Conservation (phyloP, 441 rosid genomes). For the Euphorbia celastroides region DNA sequence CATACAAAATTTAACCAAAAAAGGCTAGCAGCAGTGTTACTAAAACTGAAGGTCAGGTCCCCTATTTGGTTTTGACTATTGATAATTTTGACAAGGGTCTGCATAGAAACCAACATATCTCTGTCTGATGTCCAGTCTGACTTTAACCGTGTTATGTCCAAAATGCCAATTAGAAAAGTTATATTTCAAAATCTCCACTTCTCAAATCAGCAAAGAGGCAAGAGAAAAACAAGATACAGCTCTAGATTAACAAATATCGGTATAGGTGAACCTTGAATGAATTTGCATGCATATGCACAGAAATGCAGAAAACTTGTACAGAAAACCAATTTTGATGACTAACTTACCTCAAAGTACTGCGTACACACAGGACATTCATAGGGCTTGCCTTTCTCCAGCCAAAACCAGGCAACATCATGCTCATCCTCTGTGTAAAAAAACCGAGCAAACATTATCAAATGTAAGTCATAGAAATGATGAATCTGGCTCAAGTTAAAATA, state of each 20-base stretch:
- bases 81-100: not conserved
- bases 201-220: no score
- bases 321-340: constrained; percentile 9
- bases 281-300: not conserved
- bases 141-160: no score
- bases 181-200: no score
- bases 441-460: not conserved
- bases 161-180: no score
- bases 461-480: not conserved
- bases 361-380: constrained; percentile 90
- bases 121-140: no score
- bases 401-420: constrained; percentile 96
- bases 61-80: not conserved
- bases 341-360: constrained; percentile 83
- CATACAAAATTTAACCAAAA: not conserved
- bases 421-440: constrained; percentile 64
- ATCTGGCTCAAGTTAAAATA: not conserved
- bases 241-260: no score
- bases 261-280: no score
- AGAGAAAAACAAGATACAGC: no score
- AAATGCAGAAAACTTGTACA: not conserved
- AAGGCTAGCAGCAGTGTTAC: not conserved
- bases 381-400: constrained; percentile 92
- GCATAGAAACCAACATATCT: no score
- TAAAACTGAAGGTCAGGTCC: not conserved